phyloP scores from a whole-genome alignment of 148 eudicot genomes.

The Beta vulgaris region DNA sequence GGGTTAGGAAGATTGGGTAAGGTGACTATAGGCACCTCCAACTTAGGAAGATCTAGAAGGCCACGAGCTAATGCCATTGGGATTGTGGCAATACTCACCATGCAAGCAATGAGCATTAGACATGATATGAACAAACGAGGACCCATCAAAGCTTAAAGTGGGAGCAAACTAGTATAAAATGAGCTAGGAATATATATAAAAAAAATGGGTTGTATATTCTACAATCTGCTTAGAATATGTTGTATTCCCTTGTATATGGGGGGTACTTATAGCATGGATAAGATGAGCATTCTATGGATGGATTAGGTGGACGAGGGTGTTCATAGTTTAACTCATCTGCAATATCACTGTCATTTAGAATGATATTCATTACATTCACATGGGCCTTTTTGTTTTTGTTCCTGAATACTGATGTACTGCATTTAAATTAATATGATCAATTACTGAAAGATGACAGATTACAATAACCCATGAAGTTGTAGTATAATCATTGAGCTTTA shows the following conservation, averaged over 20 bases:
- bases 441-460: neutral
- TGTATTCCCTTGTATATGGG: neutral
- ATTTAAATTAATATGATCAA: neutral
- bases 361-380: neutral
- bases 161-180: neutral
- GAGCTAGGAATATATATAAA: neutral
- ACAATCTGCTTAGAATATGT: neutral
- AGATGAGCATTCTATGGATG: neutral
- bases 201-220: neutral
- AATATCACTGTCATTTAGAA: constrained; percentile 9
- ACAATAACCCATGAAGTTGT: neutral
- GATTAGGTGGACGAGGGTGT: constrained; percentile 6
- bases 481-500: neutral
- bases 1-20: no score
- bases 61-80: neutral
- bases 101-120: neutral
- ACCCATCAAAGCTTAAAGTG: neutral
- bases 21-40: no score
- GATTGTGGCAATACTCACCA: neutral
- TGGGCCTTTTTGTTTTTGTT: neutral
- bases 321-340: neutral
- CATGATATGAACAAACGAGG: neutral
- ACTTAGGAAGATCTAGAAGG: neutral
- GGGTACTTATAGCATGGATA: neutral
- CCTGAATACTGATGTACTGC: neutral